Percentiles rank a stretch among this genome's conserved stretches.
phyloP scores from a whole-genome alignment of 2,329 filamentous ascomycete species.

The Pseudocercospora eumusae region DNA sequence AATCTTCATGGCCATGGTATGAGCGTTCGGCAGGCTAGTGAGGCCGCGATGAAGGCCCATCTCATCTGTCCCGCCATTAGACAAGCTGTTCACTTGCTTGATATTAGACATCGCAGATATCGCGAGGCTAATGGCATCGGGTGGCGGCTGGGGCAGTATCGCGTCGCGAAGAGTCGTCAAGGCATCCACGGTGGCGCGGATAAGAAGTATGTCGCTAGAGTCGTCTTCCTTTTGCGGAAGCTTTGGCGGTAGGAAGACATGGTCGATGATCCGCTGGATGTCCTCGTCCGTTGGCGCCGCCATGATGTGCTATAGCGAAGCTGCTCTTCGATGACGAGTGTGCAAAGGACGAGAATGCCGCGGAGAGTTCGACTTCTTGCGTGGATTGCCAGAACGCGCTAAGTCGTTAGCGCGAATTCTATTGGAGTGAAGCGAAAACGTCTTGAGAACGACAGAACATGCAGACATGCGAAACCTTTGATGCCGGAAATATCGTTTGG shows the following conservation, averaged over 20 bases:
- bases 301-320: background rate
- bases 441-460: background rate
- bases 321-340: background rate
- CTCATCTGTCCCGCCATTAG: constrained; percentile 4
- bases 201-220: constrained; percentile 18
- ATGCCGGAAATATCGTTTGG: background rate
- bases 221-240: constrained; percentile 33
- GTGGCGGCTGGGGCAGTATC: constrained; percentile 30
- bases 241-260: constrained; percentile 48
- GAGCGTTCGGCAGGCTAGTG: background rate
- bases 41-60: background rate
- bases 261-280: constrained; percentile 37
- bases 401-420: background rate
- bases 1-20: constrained; percentile 21
- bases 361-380: background rate
- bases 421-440: background rate
- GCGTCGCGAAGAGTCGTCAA: constrained; percentile 13
- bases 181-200: constrained; percentile 17
- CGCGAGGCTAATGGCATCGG: constrained; percentile 10
- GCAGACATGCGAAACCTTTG: too few relatives aligned
- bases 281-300: background rate
- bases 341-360: background rate
- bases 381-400: background rate
- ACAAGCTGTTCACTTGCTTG: constrained; percentile 9
- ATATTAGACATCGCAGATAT: background rate